Evolutionary conservation across 176 grass and related monocot genomes (phyloP).

Genomic region (Oryza glaberrima): DNA sequence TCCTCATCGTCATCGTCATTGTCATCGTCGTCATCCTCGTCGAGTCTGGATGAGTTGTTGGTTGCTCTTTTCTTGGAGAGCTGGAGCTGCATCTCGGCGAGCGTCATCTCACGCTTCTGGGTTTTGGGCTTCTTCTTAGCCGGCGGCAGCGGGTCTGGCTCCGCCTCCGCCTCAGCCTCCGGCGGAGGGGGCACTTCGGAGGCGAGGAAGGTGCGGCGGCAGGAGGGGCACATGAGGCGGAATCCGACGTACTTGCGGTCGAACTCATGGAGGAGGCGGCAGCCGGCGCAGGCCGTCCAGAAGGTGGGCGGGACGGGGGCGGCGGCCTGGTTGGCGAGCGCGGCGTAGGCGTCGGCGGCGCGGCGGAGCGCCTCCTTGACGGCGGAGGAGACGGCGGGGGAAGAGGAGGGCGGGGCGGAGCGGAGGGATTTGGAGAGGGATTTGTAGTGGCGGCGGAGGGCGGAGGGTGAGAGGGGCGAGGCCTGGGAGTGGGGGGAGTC

Average conservation of each 20-base stretch:
- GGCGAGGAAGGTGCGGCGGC: constrained; percentile 82
- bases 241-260: constrained; percentile 78
- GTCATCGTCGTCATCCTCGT: constrained; percentile 12
- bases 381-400: constrained; percentile 6
- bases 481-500: background rate
- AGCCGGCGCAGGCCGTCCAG: constrained; percentile 86
- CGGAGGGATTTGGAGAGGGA: constrained; percentile 66
- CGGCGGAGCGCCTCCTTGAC: constrained; percentile 70
- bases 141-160: background rate
- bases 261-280: constrained; percentile 89
- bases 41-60: constrained; percentile 23
- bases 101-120: constrained; percentile 67
- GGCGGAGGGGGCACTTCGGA: constrained; percentile 60
- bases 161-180: background rate
- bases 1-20: background rate
- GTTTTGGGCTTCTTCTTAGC: constrained; percentile 52
- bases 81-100: constrained; percentile 74
- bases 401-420: constrained; percentile 12
- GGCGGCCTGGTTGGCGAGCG: constrained; percentile 54
- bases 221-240: constrained; percentile 83
- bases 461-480: constrained; percentile 6
- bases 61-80: constrained; percentile 55
- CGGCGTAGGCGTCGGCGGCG: constrained; percentile 55
- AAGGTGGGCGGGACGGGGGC: constrained; percentile 48
- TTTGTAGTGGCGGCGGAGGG: constrained; percentile 72